phyloP scores from a whole-genome alignment of 129 eudicot species.

The Deinandra increscens region DNA sequence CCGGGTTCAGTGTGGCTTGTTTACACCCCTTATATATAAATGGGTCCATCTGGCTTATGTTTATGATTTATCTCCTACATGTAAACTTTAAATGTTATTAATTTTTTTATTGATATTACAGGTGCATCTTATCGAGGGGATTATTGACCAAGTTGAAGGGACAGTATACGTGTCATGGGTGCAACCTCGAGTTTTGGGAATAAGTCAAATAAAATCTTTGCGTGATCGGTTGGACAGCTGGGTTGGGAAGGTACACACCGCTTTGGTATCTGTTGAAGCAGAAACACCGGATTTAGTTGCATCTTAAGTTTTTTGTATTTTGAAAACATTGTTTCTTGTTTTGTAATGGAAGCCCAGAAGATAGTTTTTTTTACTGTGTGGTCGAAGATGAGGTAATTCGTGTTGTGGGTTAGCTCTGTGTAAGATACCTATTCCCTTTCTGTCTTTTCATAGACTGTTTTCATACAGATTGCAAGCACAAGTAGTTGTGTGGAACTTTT shows the following conservation, averaged over 20 bases:
- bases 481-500: neutral
- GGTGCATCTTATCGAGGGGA: conserved; percentile 97
- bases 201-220: conserved; percentile 74
- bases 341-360: conserved; percentile 33
- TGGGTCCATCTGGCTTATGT: neutral
- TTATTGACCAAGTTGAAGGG: conserved; percentile 91
- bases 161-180: conserved; percentile 94
- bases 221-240: conserved; percentile 84
- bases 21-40: neutral
- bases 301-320: conserved; percentile 34
- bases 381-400: conserved; percentile 22
- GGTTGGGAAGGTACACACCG: conserved; percentile 89
- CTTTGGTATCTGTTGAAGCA: conserved; percentile 87
- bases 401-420: conserved; percentile 22
- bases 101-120: conserved; percentile 20
- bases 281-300: conserved; percentile 96
- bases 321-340: neutral
- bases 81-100: too few relatives aligned
- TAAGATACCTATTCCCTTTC: conserved; percentile 27
- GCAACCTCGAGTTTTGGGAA: conserved; percentile 91
- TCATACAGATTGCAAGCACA: neutral
- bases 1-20: neutral
- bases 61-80: neutral
- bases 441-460: conserved; percentile 1
- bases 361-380: conserved; percentile 8